Evolutionary conservation across 208 protist species (phyloP), one percentile per base, ranked within the genome.

Genomic region (Herpetomonas samuelpessoai): DNA sequence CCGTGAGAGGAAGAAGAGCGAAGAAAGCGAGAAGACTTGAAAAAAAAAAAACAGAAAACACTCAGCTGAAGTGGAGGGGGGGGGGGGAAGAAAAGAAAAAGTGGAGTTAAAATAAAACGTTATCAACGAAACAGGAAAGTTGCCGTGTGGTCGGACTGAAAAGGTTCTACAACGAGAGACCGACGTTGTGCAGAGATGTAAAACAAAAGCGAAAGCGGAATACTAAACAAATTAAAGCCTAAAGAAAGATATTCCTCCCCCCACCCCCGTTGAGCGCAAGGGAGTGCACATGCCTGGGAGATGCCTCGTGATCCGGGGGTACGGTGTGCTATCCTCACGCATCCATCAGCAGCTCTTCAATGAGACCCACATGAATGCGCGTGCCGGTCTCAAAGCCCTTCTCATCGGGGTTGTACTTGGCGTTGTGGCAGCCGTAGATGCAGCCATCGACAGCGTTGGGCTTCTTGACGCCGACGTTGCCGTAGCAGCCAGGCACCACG

Each of bases 321-420:
- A 39, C 18, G 29, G 27, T 3, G 12, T 39, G 12, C 18, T 41
- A 6, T 41, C 9, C 7, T 28, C 50, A 50, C 1, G n/a, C 1
- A 24, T 22, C 54, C 62, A 90, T 80, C 12, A 74, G 68, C 19
- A 83, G 59, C 46, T 76, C 65, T 21, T 76, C 70, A 46, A 86
- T 69, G 18, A 81, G 55, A 1, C 73, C 79, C 6, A 83, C 71
- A 39, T 78, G 66, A 27, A 84, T 75, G 60, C 70, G 71, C 38
- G 73, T 60, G 16, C 58, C 83, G 2, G 53, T 57, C 57, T 79
- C 69, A 54, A 90, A 81, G 41, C 69, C 74, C 3, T 57, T 2
- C 50, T 90, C 83, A 38, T 81, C 77, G 44, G 76, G 62, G n/a
- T 62, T 54, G 72, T 74, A 83, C 44, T 69, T 44, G 18, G 76